Evolutionary conservation across 192 early-diverging fungal species (phyloP), one percentile per base, ranked within the genome.

Genomic region (Backusella sp.): DNA sequence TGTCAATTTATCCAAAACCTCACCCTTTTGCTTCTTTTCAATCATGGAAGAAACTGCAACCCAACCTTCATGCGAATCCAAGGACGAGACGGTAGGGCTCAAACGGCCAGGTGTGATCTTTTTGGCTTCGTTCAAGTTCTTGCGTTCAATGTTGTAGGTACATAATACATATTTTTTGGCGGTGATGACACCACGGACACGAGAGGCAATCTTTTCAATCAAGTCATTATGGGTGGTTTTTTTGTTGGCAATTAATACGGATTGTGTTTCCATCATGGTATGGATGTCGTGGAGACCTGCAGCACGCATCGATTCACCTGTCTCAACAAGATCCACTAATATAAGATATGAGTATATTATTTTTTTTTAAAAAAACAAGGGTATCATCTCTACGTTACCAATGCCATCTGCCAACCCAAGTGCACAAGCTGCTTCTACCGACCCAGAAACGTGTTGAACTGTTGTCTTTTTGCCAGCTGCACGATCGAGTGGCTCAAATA

Each of bases 231-330:
- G 92, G 32, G 84, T 77, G 32, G 88, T 72, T 70, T 95, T 88
- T 76, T 91, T 89, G 79, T 97, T 97, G 73, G 92, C 92, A 67
- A 99, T 94, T 67, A 98, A 84, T 23, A 98, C 96, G 8, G 97
- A 93, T 77, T 99, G 91, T 21, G 98, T 92, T 0, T 85, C 85
- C 62, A 97, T 53, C 12, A 99, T 79, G 6, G 93, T 96, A 53
- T 88, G 88, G 46, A 99, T 96, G 53, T 92, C 90, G 79, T 95
- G 92, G 21, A 99, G 89, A 21, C 96, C 96, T 11, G 98, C 98
- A 17, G 96, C 98, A 53, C 95, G 90, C 98, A 99, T 99, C 8
- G 98, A 99, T 73, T 99, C 97, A 75, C 98, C 98, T 21, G 95
- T 95, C 85, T 98, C 97, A 36, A 93, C 89, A 36, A 89, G 74